Percentiles rank a stretch among this genome's conserved stretches.
phyloP scores from a whole-genome alignment of 2,329 filamentous ascomycete species.

The Talaromyces sp. region DNA sequence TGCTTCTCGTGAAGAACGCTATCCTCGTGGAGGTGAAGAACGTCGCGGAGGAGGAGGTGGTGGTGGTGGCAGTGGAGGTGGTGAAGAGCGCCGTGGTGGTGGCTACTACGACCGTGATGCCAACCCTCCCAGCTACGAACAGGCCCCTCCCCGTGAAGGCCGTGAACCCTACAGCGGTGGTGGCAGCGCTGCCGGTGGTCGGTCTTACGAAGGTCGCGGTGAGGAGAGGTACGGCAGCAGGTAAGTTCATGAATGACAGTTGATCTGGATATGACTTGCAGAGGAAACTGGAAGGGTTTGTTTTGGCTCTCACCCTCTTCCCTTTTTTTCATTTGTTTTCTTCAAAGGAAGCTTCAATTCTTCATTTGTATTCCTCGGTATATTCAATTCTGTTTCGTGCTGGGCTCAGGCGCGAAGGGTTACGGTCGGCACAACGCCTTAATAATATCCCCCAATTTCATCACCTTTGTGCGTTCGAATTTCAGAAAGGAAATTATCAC shows the following conservation, averaged over 20 bases:
- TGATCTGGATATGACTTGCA: constrained; percentile 15
- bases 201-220: constrained; percentile 37
- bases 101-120: constrained; percentile 55
- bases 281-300: constrained; percentile 20
- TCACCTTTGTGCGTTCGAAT: constrained; percentile 32
- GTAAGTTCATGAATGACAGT: constrained; percentile 31
- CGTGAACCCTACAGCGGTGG: constrained; percentile 37
- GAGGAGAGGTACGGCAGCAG: constrained; percentile 41
- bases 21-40: constrained; percentile 36
- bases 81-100: constrained; percentile 45
- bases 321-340: constrained; percentile 17
- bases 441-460: constrained; percentile 13
- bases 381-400: constrained; percentile 28
- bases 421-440: constrained; percentile 32
- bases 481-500: constrained; percentile 24
- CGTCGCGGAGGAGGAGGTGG: constrained; percentile 37
- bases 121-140: constrained; percentile 46
- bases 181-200: constrained; percentile 31
- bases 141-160: constrained; percentile 26
- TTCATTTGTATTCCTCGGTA: constrained; percentile 34
- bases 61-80: constrained; percentile 32
- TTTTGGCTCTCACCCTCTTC: constrained; percentile 20
- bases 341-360: constrained; percentile 23
- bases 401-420: constrained; percentile 36
- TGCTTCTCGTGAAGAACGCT: constrained; percentile 18